These are phyloP conservation scores for Fragaria vesca DNA, from an alignment of 306 rosid genomes.

Conservation along the genomic window DNA sequence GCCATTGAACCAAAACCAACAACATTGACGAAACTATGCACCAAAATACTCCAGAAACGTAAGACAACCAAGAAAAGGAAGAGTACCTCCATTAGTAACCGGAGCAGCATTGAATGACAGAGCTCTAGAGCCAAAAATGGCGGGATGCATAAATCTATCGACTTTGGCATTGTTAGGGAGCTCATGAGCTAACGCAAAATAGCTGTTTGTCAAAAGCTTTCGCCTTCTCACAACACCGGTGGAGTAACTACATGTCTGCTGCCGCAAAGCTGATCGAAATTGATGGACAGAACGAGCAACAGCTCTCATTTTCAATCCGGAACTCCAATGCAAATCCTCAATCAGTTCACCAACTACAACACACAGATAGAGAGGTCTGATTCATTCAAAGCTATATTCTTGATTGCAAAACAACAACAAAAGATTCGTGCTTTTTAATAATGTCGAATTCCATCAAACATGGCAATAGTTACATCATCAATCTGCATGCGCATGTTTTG, in stretches of 20 bases:
- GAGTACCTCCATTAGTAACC: slow-evolving; percentile 58
- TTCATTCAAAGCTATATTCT: slow-evolving; percentile 11
- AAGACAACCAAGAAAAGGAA: neutral
- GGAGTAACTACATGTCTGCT: slow-evolving; percentile 31
- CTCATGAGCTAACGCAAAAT: slow-evolving; percentile 38
- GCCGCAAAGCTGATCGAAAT: slow-evolving; percentile 33
- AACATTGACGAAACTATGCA: slow-evolving; percentile 7
- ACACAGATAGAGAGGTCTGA: slow-evolving; percentile 30
- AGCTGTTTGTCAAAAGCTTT: slow-evolving; percentile 26
- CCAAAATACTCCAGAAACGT: neutral
- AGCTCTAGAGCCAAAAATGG: slow-evolving; percentile 44
- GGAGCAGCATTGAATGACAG: slow-evolving; percentile 45
- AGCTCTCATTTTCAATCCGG: slow-evolving; percentile 58
- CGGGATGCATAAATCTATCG: slow-evolving; percentile 25
- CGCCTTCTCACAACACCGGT: slow-evolving; percentile 33
- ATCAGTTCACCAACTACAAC: slow-evolving; percentile 2
- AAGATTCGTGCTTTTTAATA: slow-evolving; percentile 1
- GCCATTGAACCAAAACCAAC: slow-evolving; percentile 31
- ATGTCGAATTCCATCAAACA: neutral
- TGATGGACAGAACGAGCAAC: slow-evolving; percentile 51
- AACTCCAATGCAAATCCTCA: slow-evolving; percentile 5
- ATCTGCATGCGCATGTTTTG: neutral
- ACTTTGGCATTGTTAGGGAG: slow-evolving; percentile 32
- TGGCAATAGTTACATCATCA: neutral
- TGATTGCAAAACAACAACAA: neutral